phyloP scores from a whole-genome alignment of 352 stramenopile genomes.

The Thalassiosira exigua region DNA sequence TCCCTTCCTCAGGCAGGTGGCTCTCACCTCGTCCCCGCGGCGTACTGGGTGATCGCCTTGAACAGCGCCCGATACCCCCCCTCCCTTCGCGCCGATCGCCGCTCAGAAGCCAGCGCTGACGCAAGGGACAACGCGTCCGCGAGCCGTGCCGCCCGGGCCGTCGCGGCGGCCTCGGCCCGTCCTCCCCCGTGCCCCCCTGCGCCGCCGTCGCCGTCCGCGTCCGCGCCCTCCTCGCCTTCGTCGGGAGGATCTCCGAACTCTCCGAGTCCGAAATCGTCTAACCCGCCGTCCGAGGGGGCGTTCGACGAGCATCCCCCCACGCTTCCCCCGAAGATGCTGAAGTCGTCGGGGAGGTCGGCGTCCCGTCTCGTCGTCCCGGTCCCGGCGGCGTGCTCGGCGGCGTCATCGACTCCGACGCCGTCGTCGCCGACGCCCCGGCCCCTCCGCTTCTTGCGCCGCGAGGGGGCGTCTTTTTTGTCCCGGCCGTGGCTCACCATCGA shows the following conservation, averaged over 20 bases:
- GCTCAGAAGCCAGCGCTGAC: conserved; percentile 64
- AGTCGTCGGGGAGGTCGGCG: conserved; percentile 20
- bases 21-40: conserved; percentile 30
- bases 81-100: conserved; percentile 68
- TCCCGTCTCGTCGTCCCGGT: neutral
- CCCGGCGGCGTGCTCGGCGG: conserved; percentile 6
- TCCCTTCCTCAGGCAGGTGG: too few relatives aligned
- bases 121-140: conserved; percentile 46
- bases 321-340: conserved; percentile 15
- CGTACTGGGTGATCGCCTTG: conserved; percentile 71
- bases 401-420: conserved; percentile 7
- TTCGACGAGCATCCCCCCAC: conserved; percentile 8
- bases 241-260: neutral
- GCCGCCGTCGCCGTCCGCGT: conserved; percentile 4
- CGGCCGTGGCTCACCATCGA: conserved; percentile 50
- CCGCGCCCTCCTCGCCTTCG: neutral
- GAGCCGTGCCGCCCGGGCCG: conserved; percentile 30
- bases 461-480: conserved; percentile 34
- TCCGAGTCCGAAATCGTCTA: conserved; percentile 8
- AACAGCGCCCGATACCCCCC: conserved; percentile 60
- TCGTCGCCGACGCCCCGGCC: conserved; percentile 1
- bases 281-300: conserved; percentile 10
- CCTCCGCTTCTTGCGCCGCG: conserved; percentile 20
- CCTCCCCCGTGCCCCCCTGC: too few relatives aligned
- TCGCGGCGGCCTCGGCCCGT: neutral